Evolutionary conservation across 352 stramenopile species (phyloP), one percentile per base, ranked within the genome.

Genomic region (Phytopythium litorale): DNA sequence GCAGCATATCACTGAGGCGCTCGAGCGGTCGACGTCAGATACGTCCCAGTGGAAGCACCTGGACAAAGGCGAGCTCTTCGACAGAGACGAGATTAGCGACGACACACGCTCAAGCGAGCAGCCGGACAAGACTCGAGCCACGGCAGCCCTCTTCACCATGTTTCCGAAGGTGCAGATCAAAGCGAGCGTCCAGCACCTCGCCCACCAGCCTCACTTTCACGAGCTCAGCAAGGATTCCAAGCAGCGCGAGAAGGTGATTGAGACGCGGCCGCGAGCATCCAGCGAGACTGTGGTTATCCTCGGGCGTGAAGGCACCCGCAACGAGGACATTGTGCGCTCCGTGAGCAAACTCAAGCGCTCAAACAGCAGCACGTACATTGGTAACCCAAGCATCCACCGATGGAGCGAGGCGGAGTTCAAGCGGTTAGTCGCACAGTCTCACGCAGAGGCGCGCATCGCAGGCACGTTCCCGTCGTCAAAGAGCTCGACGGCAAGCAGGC

Each of bases 151-250:
- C 13, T 95, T 92, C 61, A 81, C 73, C 49, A 92, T 95, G 79
- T 95, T 95, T 30, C 87, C 87, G 0, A 93, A 90, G 58, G 87
- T 93, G 11, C 82, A 92, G 55, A 93, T 95, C 51, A 83, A 92
- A 30, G 71, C 83, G 12, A 91, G 81, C 25, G 83, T 87, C 3
- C 85, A 94, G 65, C 85, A 92, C 58, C 71, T 92, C 12, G 81
- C 77, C 0, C 83, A 92, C 28, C 79, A 91, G 57, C 76, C 82
- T 4, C 80, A 86, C 50, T 66, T 92, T 7, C 70, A 90, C 53
- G 72, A 71, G 25, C 23, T 79, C 58, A 73, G 60, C 19, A 80
- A 76, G 59, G 73, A 78, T n/a, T 66, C 72, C 4, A 81, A 75
- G 43, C 70, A 72, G 35, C 72, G 61, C 48, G 65, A 62, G 4